phyloP scores from a whole-genome alignment of 1,139 yeast genomes.

The Taiozyma sp. region DNA sequence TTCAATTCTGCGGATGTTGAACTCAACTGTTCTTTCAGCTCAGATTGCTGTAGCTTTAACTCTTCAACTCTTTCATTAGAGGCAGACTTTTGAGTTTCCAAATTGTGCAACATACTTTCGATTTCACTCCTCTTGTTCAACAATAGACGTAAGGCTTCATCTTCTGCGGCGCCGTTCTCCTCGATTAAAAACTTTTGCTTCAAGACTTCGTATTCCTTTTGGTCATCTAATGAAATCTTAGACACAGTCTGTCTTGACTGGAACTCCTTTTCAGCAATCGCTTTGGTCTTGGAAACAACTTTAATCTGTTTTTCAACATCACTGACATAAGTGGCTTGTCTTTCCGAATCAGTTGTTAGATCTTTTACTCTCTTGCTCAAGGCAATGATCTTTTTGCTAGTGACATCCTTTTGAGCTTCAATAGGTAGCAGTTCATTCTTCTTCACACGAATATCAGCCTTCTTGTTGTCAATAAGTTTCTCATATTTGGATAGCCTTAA shows the following conservation, averaged over 20 bases:
- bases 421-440: slow-evolving; percentile 54
- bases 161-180: slow-evolving; percentile 60
- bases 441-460: slow-evolving; percentile 39
- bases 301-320: slow-evolving; percentile 44
- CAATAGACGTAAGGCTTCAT: slow-evolving; percentile 43
- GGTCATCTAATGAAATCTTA: slow-evolving; percentile 45
- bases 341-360: slow-evolving; percentile 45
- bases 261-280: slow-evolving; percentile 40
- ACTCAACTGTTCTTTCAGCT: slow-evolving; percentile 24
- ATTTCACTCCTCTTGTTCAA: slow-evolving; percentile 43
- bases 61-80: slow-evolving; percentile 37
- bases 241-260: slow-evolving; percentile 30
- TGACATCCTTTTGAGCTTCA: slow-evolving; percentile 47
- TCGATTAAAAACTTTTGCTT: slow-evolving; percentile 52
- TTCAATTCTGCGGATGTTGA: slow-evolving; percentile 31
- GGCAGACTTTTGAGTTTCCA: slow-evolving; percentile 41
- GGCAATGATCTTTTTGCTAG: slow-evolving; percentile 42
- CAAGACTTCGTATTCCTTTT: slow-evolving; percentile 55
- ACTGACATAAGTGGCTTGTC: slow-evolving; percentile 44
- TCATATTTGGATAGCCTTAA: slow-evolving; percentile 39
- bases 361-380: slow-evolving; percentile 50
- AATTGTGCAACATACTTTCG: slow-evolving; percentile 34
- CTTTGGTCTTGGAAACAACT: slow-evolving; percentile 41
- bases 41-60: slow-evolving; percentile 26
- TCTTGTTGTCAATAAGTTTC: slow-evolving; percentile 35